These are phyloP conservation scores for Salix caprea DNA, from an alignment of 345 rosid genomes.

Conservation along the genomic window DNA sequence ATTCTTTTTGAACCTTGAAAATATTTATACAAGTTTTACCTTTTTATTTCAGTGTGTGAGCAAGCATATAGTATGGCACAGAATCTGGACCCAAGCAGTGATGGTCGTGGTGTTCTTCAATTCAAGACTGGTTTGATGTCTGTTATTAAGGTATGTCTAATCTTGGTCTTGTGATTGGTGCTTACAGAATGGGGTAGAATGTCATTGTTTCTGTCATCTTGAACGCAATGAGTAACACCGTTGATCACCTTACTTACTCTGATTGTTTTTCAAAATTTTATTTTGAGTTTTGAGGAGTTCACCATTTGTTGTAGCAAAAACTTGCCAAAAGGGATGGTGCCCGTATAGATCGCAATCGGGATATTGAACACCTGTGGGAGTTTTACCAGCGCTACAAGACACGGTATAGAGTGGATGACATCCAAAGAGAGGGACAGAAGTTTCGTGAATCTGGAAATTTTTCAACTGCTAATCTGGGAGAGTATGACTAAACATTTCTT, in stretches of 20 bases:
- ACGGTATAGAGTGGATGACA: constrained; percentile 74
- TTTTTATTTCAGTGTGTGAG: constrained; percentile 67
- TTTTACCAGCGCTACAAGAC: constrained; percentile 75
- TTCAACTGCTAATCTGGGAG: constrained; percentile 60
- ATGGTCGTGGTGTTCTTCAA: constrained; percentile 97
- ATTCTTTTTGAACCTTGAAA: too few relatives aligned
- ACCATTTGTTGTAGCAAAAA: constrained; percentile 72
- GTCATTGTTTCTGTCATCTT: background rate
- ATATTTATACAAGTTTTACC: background rate
- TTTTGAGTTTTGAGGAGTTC: background rate
- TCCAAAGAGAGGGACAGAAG: constrained; percentile 73
- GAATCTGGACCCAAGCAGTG: constrained; percentile 87
- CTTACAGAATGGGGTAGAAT: background rate
- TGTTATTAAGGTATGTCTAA: constrained; percentile 65
- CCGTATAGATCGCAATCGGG: constrained; percentile 69
- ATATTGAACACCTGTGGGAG: constrained; percentile 76
- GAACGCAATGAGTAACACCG: background rate
- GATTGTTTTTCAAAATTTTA: background rate
- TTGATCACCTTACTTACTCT: background rate
- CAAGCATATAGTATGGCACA: constrained; percentile 96
- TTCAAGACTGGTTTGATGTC: constrained; percentile 98
- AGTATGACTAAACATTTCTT: constrained; percentile 47
- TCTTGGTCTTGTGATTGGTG: background rate
- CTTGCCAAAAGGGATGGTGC: constrained; percentile 81
- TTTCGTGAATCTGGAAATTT: constrained; percentile 78